Evolutionary conservation across 2,329 filamentous ascomycete species (phyloP), one percentile per base, ranked within the genome.

Genomic region (Penicillium sp.): DNA sequence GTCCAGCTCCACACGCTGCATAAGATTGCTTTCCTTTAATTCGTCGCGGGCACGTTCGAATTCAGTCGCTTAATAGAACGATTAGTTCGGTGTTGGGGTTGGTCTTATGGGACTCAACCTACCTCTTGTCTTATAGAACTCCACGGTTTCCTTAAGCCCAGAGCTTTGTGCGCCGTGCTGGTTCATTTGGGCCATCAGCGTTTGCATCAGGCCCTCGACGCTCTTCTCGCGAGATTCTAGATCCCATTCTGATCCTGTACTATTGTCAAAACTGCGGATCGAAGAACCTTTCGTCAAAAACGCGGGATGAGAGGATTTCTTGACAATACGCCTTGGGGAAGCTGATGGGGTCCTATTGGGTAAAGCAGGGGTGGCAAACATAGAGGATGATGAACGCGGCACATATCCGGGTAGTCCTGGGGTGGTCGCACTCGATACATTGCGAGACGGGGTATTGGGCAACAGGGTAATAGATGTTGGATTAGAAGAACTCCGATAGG

Each of bases 261-360:
- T 50, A 53, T 46, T 55, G 63, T 68, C 59, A 68, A 66, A 67
- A 63, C 80, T 87, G 88, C 80, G 75, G 72, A 71, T 73, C 78
- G 88, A 86, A 83, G 90, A 89, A 77, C 84, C 74, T 74, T 84
- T 87, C 58, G 80, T 85, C 63, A 92, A 76, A 75, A 79, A 91
- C 1, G 66, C 62, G 12, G 66, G 68, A 57, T 59, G 60, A 38
- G 54, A 63, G 54, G 57, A 58, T 52, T 57, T 69, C 64, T 58
- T 67, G 55, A 50, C 65, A 63, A 51, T 55, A 25, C 42, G 42
- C 11, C 29, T 25, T 8, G 49, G 44, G 27, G 48, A 51, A 12
- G 25, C 9, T 22, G 47, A 48, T 22, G 45, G 33, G 3, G 31
- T 46, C 47, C 49, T 58, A 14, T 43, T 30, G 75, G 75, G 63